Conservation (phyloP, 2,329 filamentous ascomycete species). For the Blumeriella jaapii region DNA sequence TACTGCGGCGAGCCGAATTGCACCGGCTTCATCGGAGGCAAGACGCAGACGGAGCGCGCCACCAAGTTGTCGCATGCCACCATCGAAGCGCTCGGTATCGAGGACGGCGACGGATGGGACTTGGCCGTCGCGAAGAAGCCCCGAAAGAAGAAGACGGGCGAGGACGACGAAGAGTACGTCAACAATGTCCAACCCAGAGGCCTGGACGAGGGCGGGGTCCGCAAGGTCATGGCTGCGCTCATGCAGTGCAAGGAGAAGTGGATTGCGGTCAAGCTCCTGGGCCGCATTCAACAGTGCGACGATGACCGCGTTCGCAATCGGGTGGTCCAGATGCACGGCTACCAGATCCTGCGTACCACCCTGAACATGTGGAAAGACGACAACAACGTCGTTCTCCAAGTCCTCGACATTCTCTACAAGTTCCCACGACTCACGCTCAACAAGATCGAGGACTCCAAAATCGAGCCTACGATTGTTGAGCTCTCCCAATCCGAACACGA, state of each 20-base stretch:
- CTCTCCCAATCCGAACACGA: slow-evolving; percentile 60
- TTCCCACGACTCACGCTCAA: slow-evolving; percentile 88
- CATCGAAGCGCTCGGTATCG: slow-evolving; percentile 91
- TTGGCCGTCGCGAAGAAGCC: slow-evolving; percentile 80
- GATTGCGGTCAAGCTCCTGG: slow-evolving; percentile 91
- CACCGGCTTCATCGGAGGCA: slow-evolving; percentile 91
- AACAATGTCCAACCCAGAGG: slow-evolving; percentile 73
- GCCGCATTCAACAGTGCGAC: slow-evolving; percentile 75
- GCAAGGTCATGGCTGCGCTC: slow-evolving; percentile 90
- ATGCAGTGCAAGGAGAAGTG: slow-evolving; percentile 99
- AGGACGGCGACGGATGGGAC: slow-evolving; percentile 86
- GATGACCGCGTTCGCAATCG: slow-evolving; percentile 80
- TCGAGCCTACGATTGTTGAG: slow-evolving; percentile 67
- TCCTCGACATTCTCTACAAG: slow-evolving; percentile 77
- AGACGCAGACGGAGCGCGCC: slow-evolving; percentile 90
- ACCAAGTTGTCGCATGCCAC: slow-evolving; percentile 83
- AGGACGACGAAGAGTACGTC: slow-evolving; percentile 93
- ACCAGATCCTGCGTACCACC: slow-evolving; percentile 83
- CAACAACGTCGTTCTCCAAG: slow-evolving; percentile 77
- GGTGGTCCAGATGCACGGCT: slow-evolving; percentile 93
- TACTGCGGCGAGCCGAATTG: slow-evolving; percentile 94
- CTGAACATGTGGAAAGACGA: slow-evolving; percentile 82
- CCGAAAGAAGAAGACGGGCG: slow-evolving; percentile 80
- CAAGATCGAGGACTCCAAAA: slow-evolving; percentile 94
- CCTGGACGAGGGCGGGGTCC: slow-evolving; percentile 72